phyloP scores from a whole-genome alignment of 2,329 filamentous ascomycete genomes.

The Pestalotiopsis sp. region DNA sequence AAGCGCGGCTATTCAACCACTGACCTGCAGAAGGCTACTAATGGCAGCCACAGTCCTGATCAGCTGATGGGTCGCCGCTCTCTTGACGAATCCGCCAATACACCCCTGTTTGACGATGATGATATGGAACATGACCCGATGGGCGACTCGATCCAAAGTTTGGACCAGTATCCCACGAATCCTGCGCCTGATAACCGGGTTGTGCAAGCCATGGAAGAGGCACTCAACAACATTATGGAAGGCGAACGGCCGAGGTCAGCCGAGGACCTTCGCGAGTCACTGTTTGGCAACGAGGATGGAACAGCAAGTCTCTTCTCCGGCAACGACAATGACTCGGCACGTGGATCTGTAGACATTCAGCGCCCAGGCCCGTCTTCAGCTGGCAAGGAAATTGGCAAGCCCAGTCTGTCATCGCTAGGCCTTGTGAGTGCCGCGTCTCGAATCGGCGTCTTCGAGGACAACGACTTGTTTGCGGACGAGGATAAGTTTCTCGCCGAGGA shows the following conservation, averaged over 20 bases:
- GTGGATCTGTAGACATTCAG: constrained; percentile 38
- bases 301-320: constrained; percentile 54
- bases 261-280: constrained; percentile 66
- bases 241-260: constrained; percentile 68
- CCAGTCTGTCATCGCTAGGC: constrained; percentile 88
- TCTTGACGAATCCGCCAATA: constrained; percentile 64
- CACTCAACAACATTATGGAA: constrained; percentile 89
- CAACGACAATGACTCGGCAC: constrained; percentile 59
- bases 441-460: constrained; percentile 90
- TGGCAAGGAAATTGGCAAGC: constrained; percentile 64
- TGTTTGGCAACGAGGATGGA: constrained; percentile 63
- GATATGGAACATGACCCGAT: constrained; percentile 73
- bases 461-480: constrained; percentile 91
- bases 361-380: constrained; percentile 27
- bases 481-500: constrained; percentile 86
- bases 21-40: constrained; percentile 46
- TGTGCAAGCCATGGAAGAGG: constrained; percentile 90
- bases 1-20: constrained; percentile 50
- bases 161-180: constrained; percentile 71
- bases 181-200: constrained; percentile 74
- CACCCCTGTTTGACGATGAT: constrained; percentile 80
- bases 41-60: constrained; percentile 41
- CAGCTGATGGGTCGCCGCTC: constrained; percentile 61
- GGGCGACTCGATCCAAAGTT: constrained; percentile 73
- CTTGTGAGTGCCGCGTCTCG: constrained; percentile 86